A percentile compares a stretch with the other conserved stretches of the same genome.
phyloP scores from a whole-genome alignment of 768 basidiomycete species.

The Suillus sp. region DNA sequence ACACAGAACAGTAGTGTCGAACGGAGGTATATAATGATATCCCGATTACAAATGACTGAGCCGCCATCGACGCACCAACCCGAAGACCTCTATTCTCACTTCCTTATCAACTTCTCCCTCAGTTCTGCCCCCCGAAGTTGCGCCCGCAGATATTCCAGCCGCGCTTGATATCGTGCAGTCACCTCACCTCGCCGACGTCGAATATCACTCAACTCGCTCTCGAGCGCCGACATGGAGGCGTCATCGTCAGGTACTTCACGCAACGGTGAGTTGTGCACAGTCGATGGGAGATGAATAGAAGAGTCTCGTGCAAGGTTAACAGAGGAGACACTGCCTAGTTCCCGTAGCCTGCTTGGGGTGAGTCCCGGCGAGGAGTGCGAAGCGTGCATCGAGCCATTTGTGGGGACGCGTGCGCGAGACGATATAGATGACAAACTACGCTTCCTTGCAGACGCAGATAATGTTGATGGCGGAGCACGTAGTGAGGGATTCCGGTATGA shows the following conservation, averaged over 20 bases:
- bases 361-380: slow-evolving; percentile 35
- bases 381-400: slow-evolving; percentile 26
- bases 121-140: slow-evolving; percentile 83
- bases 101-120: slow-evolving; percentile 77
- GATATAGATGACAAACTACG: slow-evolving; percentile 63
- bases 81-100: slow-evolving; percentile 33
- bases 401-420: slow-evolving; percentile 42
- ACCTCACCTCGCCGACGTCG: slow-evolving; percentile 72
- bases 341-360: slow-evolving; percentile 32
- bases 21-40: slow-evolving; percentile 9
- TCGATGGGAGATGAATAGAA: slow-evolving; percentile 34
- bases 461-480: slow-evolving; percentile 31
- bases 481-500: slow-evolving; percentile 28
- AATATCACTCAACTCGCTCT: slow-evolving; percentile 70
- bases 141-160: slow-evolving; percentile 79
- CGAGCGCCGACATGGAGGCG: slow-evolving; percentile 39
- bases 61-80: not conserved
- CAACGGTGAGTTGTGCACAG: slow-evolving; percentile 44
- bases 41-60: slow-evolving; percentile 1
- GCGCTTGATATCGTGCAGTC: slow-evolving; percentile 67
- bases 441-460: slow-evolving; percentile 48
- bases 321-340: slow-evolving; percentile 43
- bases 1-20: not conserved
- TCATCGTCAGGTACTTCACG: slow-evolving; percentile 35
- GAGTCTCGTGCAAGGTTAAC: slow-evolving; percentile 55